Evolutionary conservation across 768 basidiomycete species (phyloP).

Genomic region (Austroboletus eburneus): DNA sequence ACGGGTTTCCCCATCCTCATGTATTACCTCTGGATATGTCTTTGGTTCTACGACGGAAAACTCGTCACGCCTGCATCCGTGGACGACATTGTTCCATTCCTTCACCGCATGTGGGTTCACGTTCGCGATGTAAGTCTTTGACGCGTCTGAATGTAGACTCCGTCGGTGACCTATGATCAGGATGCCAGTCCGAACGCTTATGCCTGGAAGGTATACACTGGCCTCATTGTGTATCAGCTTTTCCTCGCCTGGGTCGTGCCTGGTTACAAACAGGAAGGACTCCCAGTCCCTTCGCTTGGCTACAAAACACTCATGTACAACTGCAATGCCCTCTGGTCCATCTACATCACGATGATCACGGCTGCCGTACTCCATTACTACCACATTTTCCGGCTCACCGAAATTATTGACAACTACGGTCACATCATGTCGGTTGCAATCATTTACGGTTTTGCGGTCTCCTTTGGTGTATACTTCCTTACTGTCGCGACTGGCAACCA

Average conservation of each 20-base stretch:
- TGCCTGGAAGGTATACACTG: slow-evolving; percentile 87
- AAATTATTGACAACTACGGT: slow-evolving; percentile 95
- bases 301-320: slow-evolving; percentile 95
- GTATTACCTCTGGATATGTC: slow-evolving; percentile 98
- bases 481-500: slow-evolving; percentile 74
- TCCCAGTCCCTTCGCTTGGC: slow-evolving; percentile 90
- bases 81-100: slow-evolving; percentile 73
- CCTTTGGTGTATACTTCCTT: slow-evolving; percentile 75
- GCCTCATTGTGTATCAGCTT: slow-evolving; percentile 85
- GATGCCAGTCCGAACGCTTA: slow-evolving; percentile 88
- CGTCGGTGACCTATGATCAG: slow-evolving; percentile 37
- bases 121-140: slow-evolving; percentile 58
- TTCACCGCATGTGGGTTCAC: slow-evolving; percentile 81
- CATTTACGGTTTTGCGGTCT: slow-evolving; percentile 83
- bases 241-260: slow-evolving; percentile 88
- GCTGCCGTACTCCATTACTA: slow-evolving; percentile 73
- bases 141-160: neutral
- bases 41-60: slow-evolving; percentile 92
- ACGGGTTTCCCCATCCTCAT: slow-evolving; percentile 89
- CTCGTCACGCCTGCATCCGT: slow-evolving; percentile 64
- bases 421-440: slow-evolving; percentile 94
- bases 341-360: slow-evolving; percentile 79
- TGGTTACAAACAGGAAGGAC: slow-evolving; percentile 90
- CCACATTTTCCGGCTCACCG: slow-evolving; percentile 83
- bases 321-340: slow-evolving; percentile 87